These are phyloP conservation scores for Fagus sylvatica DNA, from an alignment of 306 rosid genomes.

Conservation along the genomic window DNA sequence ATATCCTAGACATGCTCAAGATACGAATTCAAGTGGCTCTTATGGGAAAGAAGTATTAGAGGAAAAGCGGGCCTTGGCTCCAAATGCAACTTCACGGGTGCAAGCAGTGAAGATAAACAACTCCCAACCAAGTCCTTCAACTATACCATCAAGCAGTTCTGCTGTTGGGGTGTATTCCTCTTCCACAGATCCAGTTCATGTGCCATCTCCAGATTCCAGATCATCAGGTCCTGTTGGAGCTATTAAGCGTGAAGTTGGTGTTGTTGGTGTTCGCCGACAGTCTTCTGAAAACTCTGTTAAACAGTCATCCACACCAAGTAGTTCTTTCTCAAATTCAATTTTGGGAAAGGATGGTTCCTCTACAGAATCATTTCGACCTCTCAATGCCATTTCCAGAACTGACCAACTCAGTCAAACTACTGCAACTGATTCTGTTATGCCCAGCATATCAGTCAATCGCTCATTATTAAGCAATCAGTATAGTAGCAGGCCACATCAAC, in stretches of 20 bases:
- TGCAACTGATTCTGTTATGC: slow-evolving; percentile 50
- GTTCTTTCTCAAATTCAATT: slow-evolving; percentile 52
- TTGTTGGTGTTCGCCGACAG: slow-evolving; percentile 79
- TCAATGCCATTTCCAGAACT: slow-evolving; percentile 53
- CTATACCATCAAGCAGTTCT: slow-evolving; percentile 56
- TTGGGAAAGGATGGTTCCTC: slow-evolving; percentile 60
- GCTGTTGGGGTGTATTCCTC: slow-evolving; percentile 91
- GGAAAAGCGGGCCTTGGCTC: slow-evolving; percentile 47
- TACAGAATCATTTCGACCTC: slow-evolving; percentile 65
- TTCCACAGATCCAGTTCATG: slow-evolving; percentile 97
- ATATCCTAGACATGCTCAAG: slow-evolving; percentile 40
- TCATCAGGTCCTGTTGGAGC: slow-evolving; percentile 88
- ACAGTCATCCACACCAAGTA: slow-evolving; percentile 55
- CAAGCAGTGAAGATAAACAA: slow-evolving; percentile 55
- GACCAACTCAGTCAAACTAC: slow-evolving; percentile 57
- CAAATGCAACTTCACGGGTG: slow-evolving; percentile 41
- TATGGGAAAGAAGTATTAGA: slow-evolving; percentile 44
- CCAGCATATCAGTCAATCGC: slow-evolving; percentile 52
- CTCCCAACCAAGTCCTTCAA: slow-evolving; percentile 47
- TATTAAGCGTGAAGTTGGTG: slow-evolving; percentile 95
- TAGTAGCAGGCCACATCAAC: slow-evolving; percentile 71
- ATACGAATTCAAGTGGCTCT: slow-evolving; percentile 35
- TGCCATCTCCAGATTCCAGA: slow-evolving; percentile 97
- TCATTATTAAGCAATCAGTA: slow-evolving; percentile 56
- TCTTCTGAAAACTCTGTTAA: slow-evolving; percentile 56